Base-by-base conservation (phyloP, 2,329 filamentous ascomycete genomes). In the Claviceps spartinae region DNA sequence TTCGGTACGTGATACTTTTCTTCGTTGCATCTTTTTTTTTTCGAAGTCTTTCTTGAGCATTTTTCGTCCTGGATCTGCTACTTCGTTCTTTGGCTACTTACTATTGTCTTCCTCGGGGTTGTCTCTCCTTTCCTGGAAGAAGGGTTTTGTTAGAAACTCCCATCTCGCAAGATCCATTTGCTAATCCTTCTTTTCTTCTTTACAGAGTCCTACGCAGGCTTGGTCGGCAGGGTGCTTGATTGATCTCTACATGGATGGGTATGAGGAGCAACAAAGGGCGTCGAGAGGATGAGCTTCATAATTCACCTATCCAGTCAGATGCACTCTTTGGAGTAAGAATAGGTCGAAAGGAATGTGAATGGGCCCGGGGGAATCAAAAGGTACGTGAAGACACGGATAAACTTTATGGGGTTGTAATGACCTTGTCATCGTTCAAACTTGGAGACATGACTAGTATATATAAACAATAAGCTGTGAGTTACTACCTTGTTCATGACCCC, bases 221-320 rank as follows among this genome's bases (percentile, higher is more conserved):
- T 98, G 93, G 93, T 96, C 89, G 50, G 87, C 93, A 34, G 86
- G 88, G 22, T 97, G 93, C 66, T 74, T 98, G 63, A 87, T 98
- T 62, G 93, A 98, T 70, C 69, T 98, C 57, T 98, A 95, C 71
- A 90, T 95, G 75, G 93, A 98, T 66, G 91, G 88, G 18, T 75
- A 77, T 26, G 77, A 78, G 57, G 74, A 74, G 59, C 73, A 77
- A 50, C 47, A 48, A n/a, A 52, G 48, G 16, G 24, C 47, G n/a
- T 22, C 47, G 49, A 26, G 30, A 1, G 30, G 18, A 6, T 43
- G 41, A 22, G 18, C 9, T 43, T 22, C 20, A 24, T 43, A 5
- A 6, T 5, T 5, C 13, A 13, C 18, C 9, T 13, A 7, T 16
- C 5, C 22, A 4, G 13, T 49, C 13, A 13, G 41, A 24, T 6